Percentiles rank a stretch among this genome's conserved stretches.
These are phyloP conservation scores for Apiotrichum porosum DNA, from an alignment of 1,284 basidiomycete species.

Conservation along the genomic window DNA sequence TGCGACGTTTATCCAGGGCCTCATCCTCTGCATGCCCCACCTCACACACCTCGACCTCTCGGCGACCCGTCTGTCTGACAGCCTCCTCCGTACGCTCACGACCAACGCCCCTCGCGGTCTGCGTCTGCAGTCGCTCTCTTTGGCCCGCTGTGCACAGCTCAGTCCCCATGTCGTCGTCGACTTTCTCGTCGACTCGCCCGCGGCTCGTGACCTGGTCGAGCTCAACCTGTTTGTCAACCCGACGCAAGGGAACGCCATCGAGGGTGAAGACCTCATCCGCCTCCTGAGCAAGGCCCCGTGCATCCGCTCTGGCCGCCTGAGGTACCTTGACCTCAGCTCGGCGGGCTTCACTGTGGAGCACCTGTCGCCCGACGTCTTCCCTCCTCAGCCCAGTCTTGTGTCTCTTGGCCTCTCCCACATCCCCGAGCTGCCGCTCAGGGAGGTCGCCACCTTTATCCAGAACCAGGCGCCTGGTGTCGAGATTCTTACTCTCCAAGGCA, in stretches of 20 bases:
- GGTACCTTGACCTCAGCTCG: constrained; percentile 87
- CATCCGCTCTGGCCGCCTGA: constrained; percentile 68
- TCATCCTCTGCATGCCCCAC: constrained; percentile 55
- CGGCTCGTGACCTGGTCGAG: constrained; percentile 60
- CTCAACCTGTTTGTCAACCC: constrained; percentile 84
- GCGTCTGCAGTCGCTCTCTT: constrained; percentile 70
- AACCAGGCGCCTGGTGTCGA: constrained; percentile 72
- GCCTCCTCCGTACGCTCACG: constrained; percentile 48
- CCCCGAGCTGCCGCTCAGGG: constrained; percentile 62
- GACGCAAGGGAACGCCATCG: constrained; percentile 77
- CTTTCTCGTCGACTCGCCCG: constrained; percentile 68
- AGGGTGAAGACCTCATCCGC: constrained; percentile 61
- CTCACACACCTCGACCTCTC: constrained; percentile 52
- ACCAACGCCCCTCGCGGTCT: constrained; percentile 56
- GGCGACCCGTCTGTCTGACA: constrained; percentile 66
- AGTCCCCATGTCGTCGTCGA: constrained; percentile 71
- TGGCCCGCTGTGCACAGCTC: constrained; percentile 82
- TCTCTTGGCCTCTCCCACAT: constrained; percentile 86
- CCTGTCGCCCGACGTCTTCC: constrained; percentile 52
- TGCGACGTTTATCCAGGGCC: constrained; percentile 66
- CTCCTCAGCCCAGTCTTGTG: constrained; percentile 69
- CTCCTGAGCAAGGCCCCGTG: constrained; percentile 75
- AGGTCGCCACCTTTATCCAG: constrained; percentile 65
- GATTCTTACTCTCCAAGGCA: constrained; percentile 74
- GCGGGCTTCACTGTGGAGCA: constrained; percentile 64